Base-by-base conservation (phyloP, 352 stramenopile genomes). In the Phytophthora pseudosyringae region DNA sequence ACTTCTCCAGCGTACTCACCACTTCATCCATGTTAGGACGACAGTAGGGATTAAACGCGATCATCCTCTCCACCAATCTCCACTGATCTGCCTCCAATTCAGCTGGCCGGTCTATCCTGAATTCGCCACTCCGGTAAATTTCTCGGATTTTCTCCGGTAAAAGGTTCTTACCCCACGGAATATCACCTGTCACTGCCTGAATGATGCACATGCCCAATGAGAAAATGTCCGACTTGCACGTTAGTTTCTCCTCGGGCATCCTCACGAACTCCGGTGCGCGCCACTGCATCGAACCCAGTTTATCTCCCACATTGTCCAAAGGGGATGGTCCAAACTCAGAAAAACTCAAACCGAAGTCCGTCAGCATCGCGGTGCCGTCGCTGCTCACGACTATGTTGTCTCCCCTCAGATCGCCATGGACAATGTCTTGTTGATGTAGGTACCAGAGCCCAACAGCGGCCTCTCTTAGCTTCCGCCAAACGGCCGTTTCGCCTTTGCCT, bases 301-400 rank as follows among this genome's bases (percentile, higher is more conserved):
- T n/a, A n/a, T n/a, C n/a, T n/a, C n/a, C n/a, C n/a, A n/a, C n/a
- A n/a, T n/a, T n/a, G n/a, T n/a, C n/a, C n/a, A n/a, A n/a, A n/a
- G n/a, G n/a, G n/a, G n/a, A n/a, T n/a, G n/a, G n/a, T n/a, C n/a
- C n/a, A n/a, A n/a, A n/a, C n/a, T n/a, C n/a, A n/a, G n/a, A n/a
- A n/a, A n/a, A n/a, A n/a, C n/a, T n/a, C n/a, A n/a, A n/a, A n/a
- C n/a, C n/a, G n/a, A n/a, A n/a, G n/a, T n/a, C n/a, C n/a, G n/a
- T n/a, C n/a, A n/a, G n/a, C n/a, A n/a, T n/a, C n/a, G n/a, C n/a
- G n/a, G n/a, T n/a, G n/a, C n/a, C n/a, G n/a, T n/a, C n/a, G n/a
- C n/a, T n/a, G n/a, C n/a, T n/a, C n/a, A n/a, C 4, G 43, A 81
- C 69, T 33, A 78, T 71, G 53, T 61, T 61, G 40, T 61, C 45